A percentile compares a stretch with the other conserved stretches of the same genome.
These are phyloP conservation scores for Suillus discolor DNA, from an alignment of 768 basidiomycete species.

Conservation along the genomic window DNA sequence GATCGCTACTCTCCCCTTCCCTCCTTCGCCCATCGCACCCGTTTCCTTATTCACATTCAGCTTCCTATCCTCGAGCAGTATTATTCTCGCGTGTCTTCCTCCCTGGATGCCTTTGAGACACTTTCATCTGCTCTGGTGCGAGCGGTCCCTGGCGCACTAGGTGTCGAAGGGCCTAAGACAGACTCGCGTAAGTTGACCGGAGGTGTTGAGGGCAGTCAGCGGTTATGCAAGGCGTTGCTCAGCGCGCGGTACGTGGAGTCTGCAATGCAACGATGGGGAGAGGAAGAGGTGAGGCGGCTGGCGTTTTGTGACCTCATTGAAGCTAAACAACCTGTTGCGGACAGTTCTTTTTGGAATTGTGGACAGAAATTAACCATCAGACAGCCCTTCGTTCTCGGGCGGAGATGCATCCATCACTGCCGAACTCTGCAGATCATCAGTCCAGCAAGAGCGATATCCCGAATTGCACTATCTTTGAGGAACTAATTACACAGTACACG, in stretches of 20 bases:
- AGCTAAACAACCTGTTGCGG: slow-evolving; percentile 5
- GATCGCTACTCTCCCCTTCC: slow-evolving; percentile 94
- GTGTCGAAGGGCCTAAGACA: slow-evolving; percentile 43
- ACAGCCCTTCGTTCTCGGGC: slow-evolving; percentile 59
- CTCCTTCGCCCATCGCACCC: slow-evolving; percentile 69
- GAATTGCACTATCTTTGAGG: slow-evolving; percentile 78
- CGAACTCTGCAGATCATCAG: slow-evolving; percentile 37
- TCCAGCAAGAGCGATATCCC: slow-evolving; percentile 35
- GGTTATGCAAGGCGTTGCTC: slow-evolving; percentile 83
- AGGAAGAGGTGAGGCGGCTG: slow-evolving; percentile 74
- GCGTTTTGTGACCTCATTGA: slow-evolving; percentile 2
- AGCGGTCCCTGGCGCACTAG: slow-evolving; percentile 89
- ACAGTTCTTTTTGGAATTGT: slow-evolving; percentile 92
- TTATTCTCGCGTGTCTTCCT: slow-evolving; percentile 73
- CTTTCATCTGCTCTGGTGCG: slow-evolving; percentile 86
- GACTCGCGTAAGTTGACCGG: slow-evolving; percentile 72
- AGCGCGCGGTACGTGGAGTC: slow-evolving; percentile 75
- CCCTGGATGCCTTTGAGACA: slow-evolving; percentile 93
- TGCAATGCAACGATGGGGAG: slow-evolving; percentile 82
- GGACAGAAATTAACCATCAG: slow-evolving; percentile 72
- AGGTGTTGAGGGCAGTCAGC: slow-evolving; percentile 81
- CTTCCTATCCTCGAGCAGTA: slow-evolving; percentile 83
- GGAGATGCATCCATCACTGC: slow-evolving; percentile 50
- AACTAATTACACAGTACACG: slow-evolving; percentile 65
- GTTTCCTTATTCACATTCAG: slow-evolving; percentile 85